Conservation (phyloP, 2,329 filamentous ascomycete genomes). For the Colletotrichum paranaense region DNA sequence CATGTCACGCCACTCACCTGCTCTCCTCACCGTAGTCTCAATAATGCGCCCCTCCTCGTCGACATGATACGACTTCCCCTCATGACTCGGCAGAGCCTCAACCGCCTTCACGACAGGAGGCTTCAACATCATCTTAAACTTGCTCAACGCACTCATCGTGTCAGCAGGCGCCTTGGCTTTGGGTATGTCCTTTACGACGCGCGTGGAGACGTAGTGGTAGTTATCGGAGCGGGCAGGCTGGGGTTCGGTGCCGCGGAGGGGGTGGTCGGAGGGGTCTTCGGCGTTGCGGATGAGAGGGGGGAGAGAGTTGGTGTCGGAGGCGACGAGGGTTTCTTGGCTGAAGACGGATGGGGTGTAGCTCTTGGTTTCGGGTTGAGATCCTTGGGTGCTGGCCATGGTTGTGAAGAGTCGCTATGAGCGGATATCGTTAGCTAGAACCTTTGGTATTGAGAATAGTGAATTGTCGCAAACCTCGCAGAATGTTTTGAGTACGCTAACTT, state of each 20-base stretch:
- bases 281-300: conserved; percentile 12
- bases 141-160: conserved; percentile 11
- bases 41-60: conserved; percentile 31
- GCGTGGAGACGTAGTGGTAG: conserved; percentile 25
- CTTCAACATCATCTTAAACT: conserved; percentile 30
- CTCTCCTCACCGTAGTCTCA: conserved; percentile 28
- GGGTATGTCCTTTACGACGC: conserved; percentile 31
- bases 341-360: conserved; percentile 9
- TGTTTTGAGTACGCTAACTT: not conserved
- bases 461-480: not conserved
- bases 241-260: conserved; percentile 18
- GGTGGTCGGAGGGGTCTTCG: not conserved
- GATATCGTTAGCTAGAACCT: not conserved
- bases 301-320: conserved; percentile 24
- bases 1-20: not conserved
- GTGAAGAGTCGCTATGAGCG: not conserved
- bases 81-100: conserved; percentile 22
- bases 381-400: not conserved
- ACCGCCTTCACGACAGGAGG: conserved; percentile 30
- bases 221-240: conserved; percentile 17
- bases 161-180: conserved; percentile 18
- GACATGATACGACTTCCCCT: conserved; percentile 35
- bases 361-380: not conserved
- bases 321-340: conserved; percentile 25
- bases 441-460: not conserved